These are phyloP conservation scores for Meira nashicola DNA, from an alignment of 1,284 basidiomycete species.

Conservation along the genomic window DNA sequence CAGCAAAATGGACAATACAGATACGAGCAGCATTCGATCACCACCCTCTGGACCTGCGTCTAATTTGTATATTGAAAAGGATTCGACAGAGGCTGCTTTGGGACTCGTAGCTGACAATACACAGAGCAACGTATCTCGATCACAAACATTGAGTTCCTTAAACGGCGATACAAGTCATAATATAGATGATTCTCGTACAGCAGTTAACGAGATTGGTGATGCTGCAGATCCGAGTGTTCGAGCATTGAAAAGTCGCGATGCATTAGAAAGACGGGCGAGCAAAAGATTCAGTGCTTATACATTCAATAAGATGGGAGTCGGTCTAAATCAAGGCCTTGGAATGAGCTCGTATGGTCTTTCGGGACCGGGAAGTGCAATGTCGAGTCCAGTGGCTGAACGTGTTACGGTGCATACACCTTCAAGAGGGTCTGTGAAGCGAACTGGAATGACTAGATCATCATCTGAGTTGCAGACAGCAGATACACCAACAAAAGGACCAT, in stretches of 20 bases:
- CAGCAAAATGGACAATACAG: background rate
- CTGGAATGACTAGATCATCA: too few species aligned
- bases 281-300: slow-evolving; percentile 96
- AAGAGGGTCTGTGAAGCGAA: too few species aligned
- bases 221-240: slow-evolving; percentile 78
- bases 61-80: too few species aligned
- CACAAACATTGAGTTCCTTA: background rate
- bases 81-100: background rate
- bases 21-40: too few species aligned
- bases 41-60: too few species aligned
- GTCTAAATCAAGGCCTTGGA: slow-evolving; percentile 24
- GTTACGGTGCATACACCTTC: too few species aligned
- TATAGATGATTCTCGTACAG: background rate
- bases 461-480: too few species aligned
- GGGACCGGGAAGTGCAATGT: background rate
- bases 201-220: slow-evolving; percentile 27
- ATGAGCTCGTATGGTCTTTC: slow-evolving; percentile 17
- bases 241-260: slow-evolving; percentile 78
- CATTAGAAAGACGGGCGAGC: slow-evolving; percentile 82
- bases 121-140: background rate
- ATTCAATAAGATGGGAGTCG: slow-evolving; percentile 80
- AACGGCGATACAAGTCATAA: background rate
- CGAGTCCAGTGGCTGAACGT: background rate
- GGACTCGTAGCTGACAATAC: background rate
- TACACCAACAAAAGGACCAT: too few species aligned